Base-by-base conservation (phyloP, 2,329 filamentous ascomycete species). In the Biscogniauxia mediterranea region DNA sequence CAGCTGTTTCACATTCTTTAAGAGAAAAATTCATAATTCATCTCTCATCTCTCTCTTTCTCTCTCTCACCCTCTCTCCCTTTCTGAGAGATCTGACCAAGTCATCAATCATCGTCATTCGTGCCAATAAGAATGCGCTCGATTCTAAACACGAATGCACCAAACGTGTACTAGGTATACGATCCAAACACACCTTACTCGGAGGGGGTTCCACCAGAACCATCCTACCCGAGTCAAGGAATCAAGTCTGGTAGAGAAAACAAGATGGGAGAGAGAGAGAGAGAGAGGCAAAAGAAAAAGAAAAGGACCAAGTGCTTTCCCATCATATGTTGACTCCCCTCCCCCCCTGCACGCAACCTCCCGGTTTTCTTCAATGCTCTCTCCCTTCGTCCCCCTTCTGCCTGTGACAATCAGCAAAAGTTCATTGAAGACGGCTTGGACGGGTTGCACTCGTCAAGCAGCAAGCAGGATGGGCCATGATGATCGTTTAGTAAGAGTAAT, bases 361-460 rank as follows among this genome's bases (percentile, higher is more conserved):
- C 55, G 55, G 49, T 66, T 52, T 46, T 46, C 15, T 46, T 46
- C 38, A 46, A 46, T 46, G 38, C 38, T 11, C 15, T 3, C 15
- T 46, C 28, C 28, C 28, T 32, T 32, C 28, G 11, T 32, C 52
- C 60, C 60, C 51, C 62, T 61, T 26, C 58, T 26, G 52, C 61
- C 58, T 53, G 56, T 61, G 51, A 62, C 54, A 61, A 63, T 63
- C 65, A 65, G 65, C 65, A 65, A 64, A 32, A 32, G 7, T 13
- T 13, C 28, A 32, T 32, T 46, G 13, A 11, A n/a, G 15, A 62
- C 26, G 52, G 59, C 60, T 67, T 60, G 61, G 15, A 62, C 26
- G 52, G 59, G 61, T 67, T 60, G 61, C 63, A 69, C 66, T 67
- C 59, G 64, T 66, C 65, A 64, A 59, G 61, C 61, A 61, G 64